Percentiles rank a stretch among this genome's conserved stretches.
Evolutionary conservation across 768 basidiomycete species (phyloP).

Genomic region (Pleurotus citrinopileatus): DNA sequence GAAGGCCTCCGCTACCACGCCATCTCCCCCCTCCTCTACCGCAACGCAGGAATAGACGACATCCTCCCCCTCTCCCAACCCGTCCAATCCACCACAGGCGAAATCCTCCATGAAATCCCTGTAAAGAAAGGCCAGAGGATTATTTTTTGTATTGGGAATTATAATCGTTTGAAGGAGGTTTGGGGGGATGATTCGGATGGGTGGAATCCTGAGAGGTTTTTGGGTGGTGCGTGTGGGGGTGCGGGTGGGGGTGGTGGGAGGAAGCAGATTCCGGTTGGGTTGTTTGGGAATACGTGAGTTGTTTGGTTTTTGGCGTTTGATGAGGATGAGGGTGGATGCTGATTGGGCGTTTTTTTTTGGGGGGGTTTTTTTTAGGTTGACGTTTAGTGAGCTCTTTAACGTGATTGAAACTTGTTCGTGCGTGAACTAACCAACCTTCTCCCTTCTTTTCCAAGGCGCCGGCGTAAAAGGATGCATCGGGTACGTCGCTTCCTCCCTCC

Average conservation of each 20-base stretch:
- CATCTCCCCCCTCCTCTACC: conserved; percentile 18
- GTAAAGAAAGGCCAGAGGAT: conserved; percentile 41
- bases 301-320: too few species aligned
- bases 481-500: not conserved
- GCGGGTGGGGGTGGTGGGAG: conserved; percentile 19
- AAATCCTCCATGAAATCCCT: conserved; percentile 29
- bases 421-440: too few species aligned
- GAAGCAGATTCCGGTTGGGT: conserved; percentile 26
- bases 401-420: too few species aligned
- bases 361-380: conserved; percentile 19
- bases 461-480: conserved; percentile 25
- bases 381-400: conserved; percentile 21
- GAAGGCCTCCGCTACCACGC: conserved; percentile 30
- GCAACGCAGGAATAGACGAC: conserved; percentile 7
- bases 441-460: conserved; percentile 10
- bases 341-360: too few species aligned
- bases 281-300: conserved; percentile 31
- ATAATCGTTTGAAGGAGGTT: conserved; percentile 18
- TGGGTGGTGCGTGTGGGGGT: too few species aligned
- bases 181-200: conserved; percentile 39
- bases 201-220: conserved; percentile 42
- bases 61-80: conserved; percentile 43
- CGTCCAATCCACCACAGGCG: conserved; percentile 33
- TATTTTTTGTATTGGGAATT: conserved; percentile 27
- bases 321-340: too few species aligned